phyloP scores from a whole-genome alignment of 139 green algal species.

The Chlamydomonas eustigma region DNA sequence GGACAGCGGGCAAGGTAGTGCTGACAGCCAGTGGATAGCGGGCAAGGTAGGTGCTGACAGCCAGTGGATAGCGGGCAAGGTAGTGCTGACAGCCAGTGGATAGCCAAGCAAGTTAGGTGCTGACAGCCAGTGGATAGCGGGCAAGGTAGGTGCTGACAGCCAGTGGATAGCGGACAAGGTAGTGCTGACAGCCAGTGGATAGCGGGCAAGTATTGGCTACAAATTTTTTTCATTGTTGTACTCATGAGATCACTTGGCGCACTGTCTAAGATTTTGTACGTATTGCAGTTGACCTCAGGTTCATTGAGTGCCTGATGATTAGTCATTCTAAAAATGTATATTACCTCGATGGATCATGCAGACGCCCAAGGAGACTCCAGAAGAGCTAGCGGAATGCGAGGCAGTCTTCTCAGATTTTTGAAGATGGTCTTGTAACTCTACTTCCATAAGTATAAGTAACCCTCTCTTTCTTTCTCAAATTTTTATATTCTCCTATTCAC shows the following conservation, averaged over 20 bases:
- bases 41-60: conserved; percentile 10
- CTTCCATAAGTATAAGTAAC: too few species aligned
- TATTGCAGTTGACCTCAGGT: background rate
- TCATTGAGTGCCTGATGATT: background rate
- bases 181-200: background rate
- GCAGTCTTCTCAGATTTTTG: conserved; percentile 84
- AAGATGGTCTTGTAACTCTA: too few species aligned
- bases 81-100: too few species aligned
- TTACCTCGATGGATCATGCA: conserved; percentile 14
- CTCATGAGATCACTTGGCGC: background rate
- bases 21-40: conserved; percentile 22
- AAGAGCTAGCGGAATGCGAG: conserved; percentile 78
- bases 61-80: too few species aligned
- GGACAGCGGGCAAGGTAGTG: background rate
- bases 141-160: background rate
- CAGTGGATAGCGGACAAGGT: background rate
- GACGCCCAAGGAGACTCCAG: conserved; percentile 64
- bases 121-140: too few species aligned
- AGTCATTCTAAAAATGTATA: background rate
- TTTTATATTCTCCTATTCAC: too few species aligned
- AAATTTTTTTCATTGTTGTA: background rate
- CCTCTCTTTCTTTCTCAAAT: too few species aligned
- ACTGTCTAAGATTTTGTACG: background rate
- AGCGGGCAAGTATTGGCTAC: too few species aligned
- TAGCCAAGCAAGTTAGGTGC: too few species aligned